Conservation (phyloP, 305 asterid genomes). For the Fraxinus dipetala region DNA sequence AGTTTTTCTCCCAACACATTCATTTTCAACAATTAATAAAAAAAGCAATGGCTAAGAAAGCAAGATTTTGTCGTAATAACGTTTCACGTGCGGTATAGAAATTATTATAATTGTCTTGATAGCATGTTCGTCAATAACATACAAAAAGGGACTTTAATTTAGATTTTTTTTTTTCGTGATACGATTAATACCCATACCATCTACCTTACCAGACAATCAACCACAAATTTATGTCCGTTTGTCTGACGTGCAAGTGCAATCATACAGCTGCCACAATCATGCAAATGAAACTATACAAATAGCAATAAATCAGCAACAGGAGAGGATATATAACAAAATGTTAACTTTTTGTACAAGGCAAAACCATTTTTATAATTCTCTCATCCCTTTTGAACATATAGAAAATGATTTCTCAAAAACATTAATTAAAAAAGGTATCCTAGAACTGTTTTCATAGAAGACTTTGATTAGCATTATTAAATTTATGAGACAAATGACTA, state of each 20-base stretch:
- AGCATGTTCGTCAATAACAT: neutral
- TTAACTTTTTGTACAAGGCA: conserved; percentile 11
- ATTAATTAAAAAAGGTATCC: neutral
- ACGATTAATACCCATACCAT: neutral
- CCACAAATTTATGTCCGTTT: neutral
- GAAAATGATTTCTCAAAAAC: neutral
- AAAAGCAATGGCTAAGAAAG: neutral
- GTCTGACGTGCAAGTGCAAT: neutral
- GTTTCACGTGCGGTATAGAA: neutral
- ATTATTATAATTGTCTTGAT: neutral
- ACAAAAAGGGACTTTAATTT: neutral
- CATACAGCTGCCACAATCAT: neutral
- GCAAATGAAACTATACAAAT: neutral
- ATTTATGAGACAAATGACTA: conserved; percentile 20
- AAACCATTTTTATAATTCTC: neutral
- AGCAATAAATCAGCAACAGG: neutral
- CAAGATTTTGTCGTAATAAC: neutral
- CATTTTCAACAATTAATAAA: neutral
- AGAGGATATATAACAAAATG: neutral
- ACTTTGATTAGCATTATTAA: conserved; percentile 10
- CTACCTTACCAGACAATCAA: neutral
- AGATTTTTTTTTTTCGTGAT: neutral
- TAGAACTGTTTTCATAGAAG: conserved; percentile 16
- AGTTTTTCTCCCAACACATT: neutral
- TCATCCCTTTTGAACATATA: conserved; percentile 1